phyloP scores from a whole-genome alignment of 768 basidiomycete species.

The Lactarius sp. region DNA sequence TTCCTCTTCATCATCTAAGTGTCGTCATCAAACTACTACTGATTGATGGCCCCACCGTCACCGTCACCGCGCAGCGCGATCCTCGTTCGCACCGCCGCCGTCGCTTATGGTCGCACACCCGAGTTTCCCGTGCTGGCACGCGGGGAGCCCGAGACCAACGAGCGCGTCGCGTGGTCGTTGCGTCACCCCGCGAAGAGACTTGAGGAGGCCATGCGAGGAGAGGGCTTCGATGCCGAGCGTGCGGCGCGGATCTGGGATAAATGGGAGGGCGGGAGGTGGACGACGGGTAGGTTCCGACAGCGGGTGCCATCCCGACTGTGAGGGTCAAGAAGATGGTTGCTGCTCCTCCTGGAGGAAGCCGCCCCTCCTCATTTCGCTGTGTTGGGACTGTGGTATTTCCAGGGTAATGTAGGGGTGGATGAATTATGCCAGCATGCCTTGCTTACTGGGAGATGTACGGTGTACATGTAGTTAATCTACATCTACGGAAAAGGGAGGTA shows the following conservation, averaged over 20 bases:
- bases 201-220: conserved; percentile 28
- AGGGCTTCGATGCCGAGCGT: conserved; percentile 29
- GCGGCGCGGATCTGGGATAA: conserved; percentile 22
- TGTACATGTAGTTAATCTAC: not conserved
- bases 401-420: not conserved
- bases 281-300: not conserved
- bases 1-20: no score
- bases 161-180: conserved; percentile 44
- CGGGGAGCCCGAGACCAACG: conserved; percentile 37
- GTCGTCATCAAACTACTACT: no score
- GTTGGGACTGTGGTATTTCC: not conserved
- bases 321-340: not conserved
- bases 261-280: conserved; percentile 19
- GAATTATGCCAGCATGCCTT: conserved; percentile 5
- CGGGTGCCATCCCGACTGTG: conserved; percentile 8
- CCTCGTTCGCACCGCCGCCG: conserved; percentile 44
- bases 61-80: conserved; percentile 38
- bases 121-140: conserved; percentile 43
- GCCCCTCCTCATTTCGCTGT: not conserved
- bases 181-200: conserved; percentile 28
- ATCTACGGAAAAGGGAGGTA: not conserved
- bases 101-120: conserved; percentile 45
- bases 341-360: not conserved
- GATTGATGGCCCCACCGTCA: not conserved
- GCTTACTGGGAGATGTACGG: not conserved